phyloP scores from a whole-genome alignment of 2,329 filamentous ascomycete species.

The Trichoderma pleuroti region DNA sequence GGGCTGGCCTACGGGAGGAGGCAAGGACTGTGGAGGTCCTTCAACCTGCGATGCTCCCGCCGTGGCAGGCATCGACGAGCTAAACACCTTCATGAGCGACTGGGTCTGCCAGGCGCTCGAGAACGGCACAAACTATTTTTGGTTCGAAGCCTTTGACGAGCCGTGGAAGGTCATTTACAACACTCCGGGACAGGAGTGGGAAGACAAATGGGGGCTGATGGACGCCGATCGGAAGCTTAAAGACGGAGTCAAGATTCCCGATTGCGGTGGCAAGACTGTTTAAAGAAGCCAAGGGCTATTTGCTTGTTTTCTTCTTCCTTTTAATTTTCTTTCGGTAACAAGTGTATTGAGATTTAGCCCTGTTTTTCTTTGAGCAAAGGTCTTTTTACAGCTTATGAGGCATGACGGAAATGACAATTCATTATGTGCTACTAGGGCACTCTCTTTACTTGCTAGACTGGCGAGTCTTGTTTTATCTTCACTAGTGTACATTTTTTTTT shows the following conservation, averaged over 20 bases:
- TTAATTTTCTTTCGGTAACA: no score
- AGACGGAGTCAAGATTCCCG: slow-evolving; percentile 76
- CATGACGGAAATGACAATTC: slow-evolving; percentile 1
- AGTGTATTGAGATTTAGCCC: background rate
- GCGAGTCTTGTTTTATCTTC: background rate
- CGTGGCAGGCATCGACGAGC: slow-evolving; percentile 72
- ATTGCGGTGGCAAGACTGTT: slow-evolving; percentile 74
- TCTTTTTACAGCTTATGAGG: background rate
- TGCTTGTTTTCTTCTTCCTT: background rate
- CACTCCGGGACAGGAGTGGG: slow-evolving; percentile 68
- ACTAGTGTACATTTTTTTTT: background rate
- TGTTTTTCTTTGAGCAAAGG: background rate
- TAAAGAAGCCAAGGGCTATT: slow-evolving; percentile 14
- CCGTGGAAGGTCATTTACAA: slow-evolving; percentile 87
- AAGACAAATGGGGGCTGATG: slow-evolving; percentile 94
- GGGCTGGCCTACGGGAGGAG: slow-evolving; percentile 83
- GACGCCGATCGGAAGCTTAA: slow-evolving; percentile 83
- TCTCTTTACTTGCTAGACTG: background rate
- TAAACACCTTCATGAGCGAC: slow-evolving; percentile 81
- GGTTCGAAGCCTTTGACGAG: slow-evolving; percentile 97
- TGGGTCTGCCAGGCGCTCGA: slow-evolving; percentile 79
- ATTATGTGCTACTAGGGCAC: background rate
- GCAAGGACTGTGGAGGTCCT: slow-evolving; percentile 66
- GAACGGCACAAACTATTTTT: slow-evolving; percentile 91
- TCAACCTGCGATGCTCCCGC: slow-evolving; percentile 61